A percentile compares a stretch with the other conserved stretches of the same genome.
phyloP scores from a whole-genome alignment of 2,329 filamentous ascomycete genomes.

The Microcyclosporella mali region DNA sequence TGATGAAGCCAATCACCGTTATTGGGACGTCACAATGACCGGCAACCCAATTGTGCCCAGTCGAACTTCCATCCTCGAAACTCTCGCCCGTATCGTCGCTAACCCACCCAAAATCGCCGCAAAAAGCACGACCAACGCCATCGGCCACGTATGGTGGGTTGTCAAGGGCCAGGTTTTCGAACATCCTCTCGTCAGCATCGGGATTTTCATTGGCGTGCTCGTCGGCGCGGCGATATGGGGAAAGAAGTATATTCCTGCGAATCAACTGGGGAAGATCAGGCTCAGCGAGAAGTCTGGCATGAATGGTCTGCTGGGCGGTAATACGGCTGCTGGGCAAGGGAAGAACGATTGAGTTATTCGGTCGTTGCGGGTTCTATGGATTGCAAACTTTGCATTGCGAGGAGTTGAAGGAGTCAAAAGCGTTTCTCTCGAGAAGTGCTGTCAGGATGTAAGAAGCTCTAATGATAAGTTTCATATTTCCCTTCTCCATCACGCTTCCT shows the following conservation, averaged over 20 bases:
- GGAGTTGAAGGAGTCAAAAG: not conserved
- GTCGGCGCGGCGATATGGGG: conserved; percentile 21
- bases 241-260: conserved; percentile 28
- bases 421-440: no score
- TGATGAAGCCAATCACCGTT: conserved; percentile 88
- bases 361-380: conserved; percentile 1
- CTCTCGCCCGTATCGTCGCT: conserved; percentile 63
- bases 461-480: no score
- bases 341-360: conserved; percentile 8
- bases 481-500: no score
- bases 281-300: conserved; percentile 54
- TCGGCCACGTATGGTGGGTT: conserved; percentile 61
- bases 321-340: conserved; percentile 32
- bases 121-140: conserved; percentile 68
- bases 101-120: conserved; percentile 65
- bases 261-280: conserved; percentile 30
- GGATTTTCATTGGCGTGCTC: conserved; percentile 51
- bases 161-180: conserved; percentile 36
- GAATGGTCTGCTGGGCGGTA: conserved; percentile 57
- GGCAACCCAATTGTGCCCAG: conserved; percentile 86
- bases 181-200: conserved; percentile 44
- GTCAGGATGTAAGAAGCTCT: no score
- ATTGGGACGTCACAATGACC: conserved; percentile 88
- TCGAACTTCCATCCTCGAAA: conserved; percentile 85
- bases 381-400: not conserved